Percentiles rank a stretch among this genome's conserved stretches.
phyloP scores from a whole-genome alignment of 1,139 yeast genomes.

The Yamadazyma taylorii region DNA sequence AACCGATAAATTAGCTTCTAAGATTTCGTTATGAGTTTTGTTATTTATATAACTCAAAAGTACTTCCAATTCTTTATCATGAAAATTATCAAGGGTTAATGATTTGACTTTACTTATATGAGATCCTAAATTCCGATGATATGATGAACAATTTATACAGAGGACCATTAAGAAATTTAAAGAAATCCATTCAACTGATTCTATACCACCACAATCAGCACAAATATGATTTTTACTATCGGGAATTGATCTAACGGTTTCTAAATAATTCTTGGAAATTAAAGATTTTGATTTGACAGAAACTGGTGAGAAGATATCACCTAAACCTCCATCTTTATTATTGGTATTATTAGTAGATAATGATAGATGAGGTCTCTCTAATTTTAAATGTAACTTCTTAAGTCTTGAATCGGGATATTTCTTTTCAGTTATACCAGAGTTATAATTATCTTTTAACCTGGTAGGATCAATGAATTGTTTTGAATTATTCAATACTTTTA shows the following conservation, averaged over 20 bases:
- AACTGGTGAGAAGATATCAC: slow-evolving; percentile 33
- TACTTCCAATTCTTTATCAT: slow-evolving; percentile 36
- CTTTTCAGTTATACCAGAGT: neutral
- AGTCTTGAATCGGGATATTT: slow-evolving; percentile 1
- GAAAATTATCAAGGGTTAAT: slow-evolving; percentile 49
- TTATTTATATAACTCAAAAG: slow-evolving; percentile 46
- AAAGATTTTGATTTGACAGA: slow-evolving; percentile 29
- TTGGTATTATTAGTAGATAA: slow-evolving; percentile 2
- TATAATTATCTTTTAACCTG: slow-evolving; percentile 18
- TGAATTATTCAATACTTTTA: slow-evolving; percentile 54
- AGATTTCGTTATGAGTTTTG: slow-evolving; percentile 32
- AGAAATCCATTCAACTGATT: slow-evolving; percentile 85
- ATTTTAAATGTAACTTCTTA: slow-evolving; percentile 11
- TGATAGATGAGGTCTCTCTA: slow-evolving; percentile 8
- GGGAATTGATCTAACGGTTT: slow-evolving; percentile 43
- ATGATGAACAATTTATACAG: slow-evolving; percentile 79
- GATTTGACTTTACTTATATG: slow-evolving; percentile 52
- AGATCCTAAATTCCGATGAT: slow-evolving; percentile 54
- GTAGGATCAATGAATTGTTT: slow-evolving; percentile 40
- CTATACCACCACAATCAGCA: slow-evolving; percentile 73
- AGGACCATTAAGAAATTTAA: slow-evolving; percentile 69
- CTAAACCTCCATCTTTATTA: neutral
- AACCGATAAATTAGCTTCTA: slow-evolving; percentile 30
- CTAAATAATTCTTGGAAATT: slow-evolving; percentile 31
- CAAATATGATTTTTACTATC: slow-evolving; percentile 65